Evolutionary conservation across 176 grass and related monocot genomes (phyloP), one percentile per base, ranked within the genome.

Genomic region (Oropetium thomaeum): DNA sequence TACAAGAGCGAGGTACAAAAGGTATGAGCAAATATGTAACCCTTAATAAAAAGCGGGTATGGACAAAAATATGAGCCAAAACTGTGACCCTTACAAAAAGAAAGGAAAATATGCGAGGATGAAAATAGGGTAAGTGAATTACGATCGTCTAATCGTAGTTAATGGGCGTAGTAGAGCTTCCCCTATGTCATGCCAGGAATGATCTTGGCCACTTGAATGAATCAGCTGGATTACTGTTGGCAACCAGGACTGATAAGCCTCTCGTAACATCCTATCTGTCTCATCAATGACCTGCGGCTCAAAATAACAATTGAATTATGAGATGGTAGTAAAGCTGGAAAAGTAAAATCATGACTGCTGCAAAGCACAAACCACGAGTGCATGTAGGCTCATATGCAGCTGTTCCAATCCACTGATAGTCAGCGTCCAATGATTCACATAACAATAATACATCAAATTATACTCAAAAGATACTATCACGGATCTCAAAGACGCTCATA

Each of bases 171-270:
- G 69, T 32, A 69, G 55, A 69, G 77, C 71, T 79, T 70, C 58
- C 71, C 61, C 54, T 49, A 25, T 79, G 60, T 70, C 75, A 67
- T 39, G 61, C 19, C 37, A 35, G 41, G 37, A 81, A 57, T 73
- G 44, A 60, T 75, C 34, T 84, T 89, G 86, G 65, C 64, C 71
- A 69, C 29, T 84, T 37, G 81, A 83, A 32, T 58, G 51, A 53
- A 88, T 86, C 65, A 85, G 84, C 29, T 92, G 81, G 61, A 98
- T 88, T 62, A 94, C 95, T 67, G 86, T 87, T 38, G 88, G 84
- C 79, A 98, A 85, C 95, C 95, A 98, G 44, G 91, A 94, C 37
- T 98, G 91, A 78, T 94, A 98, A 67, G 88, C 95, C 66, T 94
- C 91, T 73, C 95, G 89, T 65, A 98, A 62, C 81, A 98, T 84